Conservation (phyloP, 306 rosid species). For the Mimosa pudica region DNA sequence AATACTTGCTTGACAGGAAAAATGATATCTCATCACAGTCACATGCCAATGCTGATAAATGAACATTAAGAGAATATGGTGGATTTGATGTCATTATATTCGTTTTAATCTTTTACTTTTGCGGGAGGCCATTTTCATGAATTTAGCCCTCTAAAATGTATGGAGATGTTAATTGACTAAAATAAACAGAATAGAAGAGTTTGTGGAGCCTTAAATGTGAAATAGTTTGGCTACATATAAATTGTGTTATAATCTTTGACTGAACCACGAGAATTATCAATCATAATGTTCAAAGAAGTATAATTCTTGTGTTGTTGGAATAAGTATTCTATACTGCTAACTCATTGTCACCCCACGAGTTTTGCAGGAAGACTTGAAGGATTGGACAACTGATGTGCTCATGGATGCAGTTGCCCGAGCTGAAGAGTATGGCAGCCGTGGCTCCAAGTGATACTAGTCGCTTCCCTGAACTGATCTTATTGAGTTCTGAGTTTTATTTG, state of each 20-base stretch:
- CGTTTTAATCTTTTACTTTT: not conserved
- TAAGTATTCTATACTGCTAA: not conserved
- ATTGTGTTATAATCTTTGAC: not conserved
- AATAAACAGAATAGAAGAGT: not conserved
- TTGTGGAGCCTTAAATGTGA: too few relatives aligned
- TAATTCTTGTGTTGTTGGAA: not conserved
- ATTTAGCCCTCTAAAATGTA: not conserved
- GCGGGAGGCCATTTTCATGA: not conserved
- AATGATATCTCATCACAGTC: not conserved
- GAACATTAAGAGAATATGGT: not conserved
- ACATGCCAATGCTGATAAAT: not conserved
- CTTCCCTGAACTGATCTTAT: not conserved
- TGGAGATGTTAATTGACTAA: too few relatives aligned
- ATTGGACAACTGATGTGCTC: conserved; percentile 69
- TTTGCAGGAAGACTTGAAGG: conserved; percentile 62
- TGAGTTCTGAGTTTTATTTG: not conserved
- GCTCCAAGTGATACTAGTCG: conserved; percentile 31
- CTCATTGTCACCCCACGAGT: conserved; percentile 5
- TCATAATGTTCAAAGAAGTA: not conserved
- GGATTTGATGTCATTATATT: not conserved
- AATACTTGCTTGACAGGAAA: not conserved
- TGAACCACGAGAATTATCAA: not conserved
- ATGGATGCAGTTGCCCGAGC: conserved; percentile 54
- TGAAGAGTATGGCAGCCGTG: conserved; percentile 45
- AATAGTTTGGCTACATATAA: not conserved